phyloP scores from a whole-genome alignment of 345 rosid species.

The Anacardium occidentale region DNA sequence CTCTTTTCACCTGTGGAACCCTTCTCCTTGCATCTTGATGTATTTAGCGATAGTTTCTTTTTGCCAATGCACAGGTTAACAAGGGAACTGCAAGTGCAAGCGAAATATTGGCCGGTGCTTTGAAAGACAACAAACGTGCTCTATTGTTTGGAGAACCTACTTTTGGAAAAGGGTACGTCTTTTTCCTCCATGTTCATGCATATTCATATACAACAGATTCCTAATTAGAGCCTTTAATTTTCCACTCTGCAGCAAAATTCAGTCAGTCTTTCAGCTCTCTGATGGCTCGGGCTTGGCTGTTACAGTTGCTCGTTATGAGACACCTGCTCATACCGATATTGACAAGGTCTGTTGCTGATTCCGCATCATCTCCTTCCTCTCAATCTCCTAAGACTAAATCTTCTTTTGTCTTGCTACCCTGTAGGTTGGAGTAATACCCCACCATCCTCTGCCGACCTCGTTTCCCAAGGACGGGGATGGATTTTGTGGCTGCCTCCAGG shows the following conservation, averaged over 20 bases:
- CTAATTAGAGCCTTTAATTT: constrained; percentile 11
- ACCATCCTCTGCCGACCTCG: constrained; percentile 75
- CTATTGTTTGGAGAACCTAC: constrained; percentile 84
- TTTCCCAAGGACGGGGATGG: constrained; percentile 77
- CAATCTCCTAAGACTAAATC: background rate
- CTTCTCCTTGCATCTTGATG: too few species aligned
- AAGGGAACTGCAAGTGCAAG: constrained; percentile 99
- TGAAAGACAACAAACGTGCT: constrained; percentile 93
- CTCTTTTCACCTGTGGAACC: too few species aligned
- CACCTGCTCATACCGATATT: constrained; percentile 85
- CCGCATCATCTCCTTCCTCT: background rate
- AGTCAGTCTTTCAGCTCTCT: constrained; percentile 88
- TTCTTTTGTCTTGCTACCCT: background rate
- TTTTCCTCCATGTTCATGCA: background rate
- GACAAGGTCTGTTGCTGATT: constrained; percentile 56
- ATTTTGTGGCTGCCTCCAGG: constrained; percentile 78
- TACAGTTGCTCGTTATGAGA: constrained; percentile 91
- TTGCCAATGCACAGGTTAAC: constrained; percentile 62
- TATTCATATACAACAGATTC: background rate
- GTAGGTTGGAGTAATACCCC: constrained; percentile 89
- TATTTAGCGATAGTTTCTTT: background rate
- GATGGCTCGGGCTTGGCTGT: constrained; percentile 96
- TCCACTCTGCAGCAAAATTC: constrained; percentile 74
- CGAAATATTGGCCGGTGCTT: constrained; percentile 86
- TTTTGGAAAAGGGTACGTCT: constrained; percentile 86